Base-by-base conservation (phyloP, 495 filamentous ascomycete genomes). In the Aspergillus ellipticus region DNA sequence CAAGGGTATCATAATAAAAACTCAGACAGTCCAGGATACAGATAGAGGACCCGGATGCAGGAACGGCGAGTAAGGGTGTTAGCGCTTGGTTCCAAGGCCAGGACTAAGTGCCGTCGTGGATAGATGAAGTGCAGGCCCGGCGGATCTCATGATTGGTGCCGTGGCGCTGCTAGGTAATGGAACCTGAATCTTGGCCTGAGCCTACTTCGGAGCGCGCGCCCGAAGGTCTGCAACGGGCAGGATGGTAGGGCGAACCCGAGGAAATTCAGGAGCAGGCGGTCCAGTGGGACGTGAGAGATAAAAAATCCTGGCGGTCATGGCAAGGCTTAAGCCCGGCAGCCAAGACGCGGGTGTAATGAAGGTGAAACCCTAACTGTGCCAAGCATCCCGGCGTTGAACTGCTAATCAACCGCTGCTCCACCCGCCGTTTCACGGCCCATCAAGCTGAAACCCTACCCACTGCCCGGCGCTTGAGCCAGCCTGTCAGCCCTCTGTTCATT, bases 361-460 rank as follows among this genome's bases (percentile, higher is more conserved):
- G 53, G 43, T 65, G 62, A 65, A 65, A 61, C 62, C 55, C 49
- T 37, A 53, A 49, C n/a, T 39, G 56, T 49, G 58, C 62, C 62
- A 54, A 59, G 56, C 54, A 59, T 54, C 57, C 51, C 55, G 56
- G 41, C 16, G 26, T 31, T 31, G 49, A 51, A 47, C 49, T 54
- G 51, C 46, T 46, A 51, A 56, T 52, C 50, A 51, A 21, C 16
- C 42, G 29, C 37, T 37, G 31, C 37, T 42, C 31, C 51, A 39
- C 26, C 42, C 28, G 26, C 46, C 54, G 55, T 61, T 58, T 55
- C 56, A 65, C 49, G 39, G n/a, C 56, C 55, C 60, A 65, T 61
- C 47, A 59, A 61, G 21, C 33, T 61, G 62, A 65, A 65, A 65
- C 62, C 43, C 33, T 24, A 26, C 41, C 39, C 49, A 35, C 16